Percentiles rank a stretch among this genome's conserved stretches.
Conservation (phyloP, 495 filamentous ascomycete species). For the Antarctomyces pellizariae region DNA sequence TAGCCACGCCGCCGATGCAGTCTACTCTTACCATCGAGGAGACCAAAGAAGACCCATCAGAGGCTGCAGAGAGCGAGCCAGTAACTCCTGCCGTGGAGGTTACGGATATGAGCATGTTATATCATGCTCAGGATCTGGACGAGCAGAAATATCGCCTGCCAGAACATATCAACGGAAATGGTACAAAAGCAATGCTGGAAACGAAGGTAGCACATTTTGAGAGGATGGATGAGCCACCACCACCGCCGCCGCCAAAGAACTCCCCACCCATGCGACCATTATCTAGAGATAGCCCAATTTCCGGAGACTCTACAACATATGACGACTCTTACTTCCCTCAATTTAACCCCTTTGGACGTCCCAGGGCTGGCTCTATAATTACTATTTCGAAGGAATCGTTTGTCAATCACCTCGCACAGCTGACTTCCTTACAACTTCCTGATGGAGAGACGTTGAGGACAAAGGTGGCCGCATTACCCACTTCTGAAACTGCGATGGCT, state of each 20-base stretch:
- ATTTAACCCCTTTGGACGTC: slow-evolving; percentile 30
- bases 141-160: slow-evolving; percentile 40
- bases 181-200: slow-evolving; percentile 30
- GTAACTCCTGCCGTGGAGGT: slow-evolving; percentile 7
- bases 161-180: slow-evolving; percentile 34
- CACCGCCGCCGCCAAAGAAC: slow-evolving; percentile 15
- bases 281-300: slow-evolving; percentile 23
- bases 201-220: slow-evolving; percentile 27
- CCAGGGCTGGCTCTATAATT: slow-evolving; percentile 59
- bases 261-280: too few species aligned
- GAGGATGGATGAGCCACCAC: slow-evolving; percentile 15
- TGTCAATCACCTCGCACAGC: slow-evolving; percentile 66
- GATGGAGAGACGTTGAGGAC: slow-evolving; percentile 57
- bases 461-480: slow-evolving; percentile 62
- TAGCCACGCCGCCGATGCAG: too few species aligned
- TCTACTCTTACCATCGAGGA: too few species aligned
- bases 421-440: slow-evolving; percentile 67
- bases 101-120: too few species aligned
- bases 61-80: slow-evolving; percentile 1
- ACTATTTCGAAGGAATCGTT: slow-evolving; percentile 79
- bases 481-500: slow-evolving; percentile 50
- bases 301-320: slow-evolving; percentile 10
- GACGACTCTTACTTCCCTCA: slow-evolving; percentile 17
- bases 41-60: slow-evolving; percentile 5
- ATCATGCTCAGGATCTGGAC: slow-evolving; percentile 29